These are phyloP conservation scores for Sarocladiaceae sp. DNA, from an alignment of 2,329 filamentous ascomycete genomes.

Conservation along the genomic window DNA sequence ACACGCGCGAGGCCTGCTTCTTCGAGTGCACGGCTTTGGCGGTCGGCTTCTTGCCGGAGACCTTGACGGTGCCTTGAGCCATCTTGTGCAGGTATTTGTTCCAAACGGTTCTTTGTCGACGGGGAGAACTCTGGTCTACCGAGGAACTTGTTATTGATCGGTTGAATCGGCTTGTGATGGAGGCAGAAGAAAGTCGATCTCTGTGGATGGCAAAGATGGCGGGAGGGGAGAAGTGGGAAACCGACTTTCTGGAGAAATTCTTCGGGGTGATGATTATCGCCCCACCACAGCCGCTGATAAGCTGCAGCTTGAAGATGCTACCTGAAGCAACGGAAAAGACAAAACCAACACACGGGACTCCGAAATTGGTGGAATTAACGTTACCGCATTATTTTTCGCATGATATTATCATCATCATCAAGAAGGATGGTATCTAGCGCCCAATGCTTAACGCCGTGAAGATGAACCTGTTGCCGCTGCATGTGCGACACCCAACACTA, in stretches of 20 bases:
- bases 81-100: slow-evolving; percentile 34
- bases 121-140: no score
- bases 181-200: no score
- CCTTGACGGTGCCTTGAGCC: slow-evolving; percentile 51
- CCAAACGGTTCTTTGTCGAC: no score
- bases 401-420: no score
- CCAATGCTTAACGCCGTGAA: slow-evolving; percentile 1
- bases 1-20: slow-evolving; percentile 37
- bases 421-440: background rate
- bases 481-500: background rate
- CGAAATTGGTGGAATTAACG: no score
- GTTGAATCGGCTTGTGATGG: no score
- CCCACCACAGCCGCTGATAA: background rate
- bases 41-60: slow-evolving; percentile 32
- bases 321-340: background rate
- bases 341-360: background rate
- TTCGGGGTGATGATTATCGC: slow-evolving; percentile 2
- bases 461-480: background rate
- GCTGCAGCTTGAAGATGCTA: background rate
- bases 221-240: background rate
- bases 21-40: slow-evolving; percentile 35
- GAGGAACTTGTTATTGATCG: no score
- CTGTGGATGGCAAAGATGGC: background rate
- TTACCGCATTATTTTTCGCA: no score
- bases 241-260: slow-evolving; percentile 4